Evolutionary conservation across 305 asterid species (phyloP).

Genomic region (Nicotiana rustica): DNA sequence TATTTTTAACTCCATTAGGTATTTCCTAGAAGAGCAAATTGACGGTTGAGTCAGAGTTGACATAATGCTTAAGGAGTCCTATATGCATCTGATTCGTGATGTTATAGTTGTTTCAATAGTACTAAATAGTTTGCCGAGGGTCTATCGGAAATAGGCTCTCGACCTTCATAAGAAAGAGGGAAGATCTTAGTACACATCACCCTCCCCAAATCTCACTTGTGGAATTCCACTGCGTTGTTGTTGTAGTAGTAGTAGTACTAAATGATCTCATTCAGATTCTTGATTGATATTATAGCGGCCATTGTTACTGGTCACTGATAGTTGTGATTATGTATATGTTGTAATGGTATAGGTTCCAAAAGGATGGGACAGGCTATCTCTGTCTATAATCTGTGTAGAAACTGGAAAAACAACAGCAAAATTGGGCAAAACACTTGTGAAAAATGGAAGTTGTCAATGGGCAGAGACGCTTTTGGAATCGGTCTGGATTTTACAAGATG

Average conservation of each 20-base stretch:
- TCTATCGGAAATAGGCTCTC: too few relatives aligned
- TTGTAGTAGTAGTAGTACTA: neutral
- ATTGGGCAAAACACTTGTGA: conserved; percentile 73
- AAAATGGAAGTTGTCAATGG: conserved; percentile 86
- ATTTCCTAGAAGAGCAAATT: too few relatives aligned
- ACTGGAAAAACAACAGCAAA: conserved; percentile 76
- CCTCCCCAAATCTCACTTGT: too few relatives aligned
- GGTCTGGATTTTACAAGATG: conserved; percentile 61
- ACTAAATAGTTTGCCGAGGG: too few relatives aligned
- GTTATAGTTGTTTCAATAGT: neutral
- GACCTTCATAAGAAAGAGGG: too few relatives aligned
- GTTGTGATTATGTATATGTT: neutral
- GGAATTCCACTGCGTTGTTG: too few relatives aligned
- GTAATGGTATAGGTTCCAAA: conserved; percentile 72
- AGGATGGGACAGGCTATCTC: conserved; percentile 89
- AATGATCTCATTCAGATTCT: neutral
- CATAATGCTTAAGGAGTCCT: neutral
- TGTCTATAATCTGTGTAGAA: conserved; percentile 66
- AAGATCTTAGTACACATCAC: too few relatives aligned
- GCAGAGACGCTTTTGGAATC: conserved; percentile 75
- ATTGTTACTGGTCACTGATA: neutral
- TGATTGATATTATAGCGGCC: neutral
- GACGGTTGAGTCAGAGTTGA: neutral
- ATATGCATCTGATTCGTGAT: neutral
- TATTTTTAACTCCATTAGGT: too few relatives aligned